Conservation (phyloP, 306 rosid species). For the Castanea crenata region DNA sequence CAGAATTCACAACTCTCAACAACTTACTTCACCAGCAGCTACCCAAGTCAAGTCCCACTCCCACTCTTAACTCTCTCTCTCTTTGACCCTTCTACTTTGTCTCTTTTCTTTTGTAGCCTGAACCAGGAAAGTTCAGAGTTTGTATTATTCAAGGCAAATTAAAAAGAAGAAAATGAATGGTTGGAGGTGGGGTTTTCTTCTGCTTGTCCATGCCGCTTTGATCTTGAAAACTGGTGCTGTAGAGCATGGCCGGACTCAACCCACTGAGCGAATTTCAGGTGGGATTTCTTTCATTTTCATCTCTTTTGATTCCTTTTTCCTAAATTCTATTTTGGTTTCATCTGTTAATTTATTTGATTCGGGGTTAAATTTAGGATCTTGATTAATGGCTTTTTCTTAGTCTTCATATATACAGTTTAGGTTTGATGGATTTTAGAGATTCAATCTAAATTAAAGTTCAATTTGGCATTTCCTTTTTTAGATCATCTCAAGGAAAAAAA, state of each 20-base stretch:
- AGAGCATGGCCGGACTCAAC: constrained; percentile 56
- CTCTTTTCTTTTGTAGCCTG: constrained; percentile 2
- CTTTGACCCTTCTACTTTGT: not conserved
- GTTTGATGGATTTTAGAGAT: constrained; percentile 18
- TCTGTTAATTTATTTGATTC: constrained; percentile 5
- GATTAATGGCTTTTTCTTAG: constrained; percentile 3
- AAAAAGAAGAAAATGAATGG: constrained; percentile 46
- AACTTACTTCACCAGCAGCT: not conserved
- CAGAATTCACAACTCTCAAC: no score
- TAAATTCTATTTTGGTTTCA: constrained; percentile 3
- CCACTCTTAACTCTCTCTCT: no score
- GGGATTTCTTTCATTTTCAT: constrained; percentile 7
- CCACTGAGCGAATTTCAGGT: constrained; percentile 95
- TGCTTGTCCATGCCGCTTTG: constrained; percentile 49
- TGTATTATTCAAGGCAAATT: not conserved
- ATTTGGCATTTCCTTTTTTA: constrained; percentile 4
- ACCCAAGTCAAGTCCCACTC: no score
- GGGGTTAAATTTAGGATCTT: constrained; percentile 16
- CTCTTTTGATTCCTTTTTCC: constrained; percentile 1
- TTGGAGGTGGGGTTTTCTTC: constrained; percentile 50
- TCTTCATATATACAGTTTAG: not conserved
- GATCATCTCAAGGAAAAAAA: not conserved
- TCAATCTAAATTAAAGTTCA: constrained; percentile 21
- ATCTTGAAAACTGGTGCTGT: constrained; percentile 41
- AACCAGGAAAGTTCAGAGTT: constrained; percentile 2